Conservation (phyloP, 1,284 basidiomycete genomes). For the Quambalaria eucalypti region DNA sequence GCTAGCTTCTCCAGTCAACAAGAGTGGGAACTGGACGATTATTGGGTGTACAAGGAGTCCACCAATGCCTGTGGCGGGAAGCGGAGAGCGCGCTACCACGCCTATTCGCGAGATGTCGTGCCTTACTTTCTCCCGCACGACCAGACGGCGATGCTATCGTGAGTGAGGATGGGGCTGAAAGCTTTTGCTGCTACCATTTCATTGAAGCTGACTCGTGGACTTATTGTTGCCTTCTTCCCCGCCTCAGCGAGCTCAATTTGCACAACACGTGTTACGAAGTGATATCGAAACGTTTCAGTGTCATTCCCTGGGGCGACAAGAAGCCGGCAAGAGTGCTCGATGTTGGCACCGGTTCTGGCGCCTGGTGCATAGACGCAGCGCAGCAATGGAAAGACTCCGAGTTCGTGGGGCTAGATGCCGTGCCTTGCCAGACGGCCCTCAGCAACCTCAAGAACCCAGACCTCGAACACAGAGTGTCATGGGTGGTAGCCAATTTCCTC, state of each 20-base stretch:
- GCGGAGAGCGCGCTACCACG: conserved; percentile 16
- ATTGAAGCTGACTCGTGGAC: too few species aligned
- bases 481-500: conserved; percentile 35
- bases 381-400: conserved; percentile 25
- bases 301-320: conserved; percentile 6
- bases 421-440: conserved; percentile 25
- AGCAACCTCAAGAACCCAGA: conserved; percentile 16
- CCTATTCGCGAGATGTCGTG: conserved; percentile 16
- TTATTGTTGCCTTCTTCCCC: too few species aligned
- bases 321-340: conserved; percentile 25
- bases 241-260: conserved; percentile 15
- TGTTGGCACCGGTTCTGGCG: conserved; percentile 22
- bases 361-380: conserved; percentile 29
- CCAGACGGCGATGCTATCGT: conserved; percentile 11
- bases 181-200: too few species aligned
- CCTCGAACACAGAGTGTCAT: conserved; percentile 21
- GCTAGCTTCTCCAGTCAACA: not conserved
- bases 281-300: conserved; percentile 4
- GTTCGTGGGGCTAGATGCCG: conserved; percentile 32
- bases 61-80: conserved; percentile 18
- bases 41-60: conserved; percentile 11
- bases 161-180: too few species aligned
- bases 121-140: conserved; percentile 29
- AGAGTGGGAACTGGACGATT: conserved; percentile 21
- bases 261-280: conserved; percentile 2